Conservation (phyloP, 2,329 filamentous ascomycete species). For the Aureobasidium vineae region DNA sequence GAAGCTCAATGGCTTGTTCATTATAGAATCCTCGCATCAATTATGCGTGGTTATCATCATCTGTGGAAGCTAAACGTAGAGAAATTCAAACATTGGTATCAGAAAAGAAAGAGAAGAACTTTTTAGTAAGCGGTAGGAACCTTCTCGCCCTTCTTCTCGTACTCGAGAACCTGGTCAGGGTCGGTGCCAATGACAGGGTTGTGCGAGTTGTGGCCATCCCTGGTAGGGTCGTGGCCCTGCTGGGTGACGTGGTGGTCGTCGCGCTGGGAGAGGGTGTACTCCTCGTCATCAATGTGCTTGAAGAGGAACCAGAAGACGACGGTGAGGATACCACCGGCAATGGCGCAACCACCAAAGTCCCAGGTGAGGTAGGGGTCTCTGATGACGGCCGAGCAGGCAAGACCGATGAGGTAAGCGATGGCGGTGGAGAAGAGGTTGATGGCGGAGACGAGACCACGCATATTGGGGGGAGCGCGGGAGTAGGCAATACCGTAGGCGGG, state of each 20-base stretch:
- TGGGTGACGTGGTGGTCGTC: conserved; percentile 29
- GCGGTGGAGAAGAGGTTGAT: conserved; percentile 46
- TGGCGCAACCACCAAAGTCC: conserved; percentile 51
- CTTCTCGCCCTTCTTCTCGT: conserved; percentile 28
- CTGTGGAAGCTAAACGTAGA: not conserved
- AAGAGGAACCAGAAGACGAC: conserved; percentile 52
- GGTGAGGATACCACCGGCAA: conserved; percentile 50
- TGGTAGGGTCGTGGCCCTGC: conserved; percentile 23
- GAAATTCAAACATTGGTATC: not conserved
- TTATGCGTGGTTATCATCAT: conserved; percentile 11
- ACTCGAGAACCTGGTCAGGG: conserved; percentile 22
- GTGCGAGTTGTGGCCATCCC: conserved; percentile 27
- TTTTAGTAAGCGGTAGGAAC: not conserved
- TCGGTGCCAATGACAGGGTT: conserved; percentile 27
- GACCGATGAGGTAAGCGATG: conserved; percentile 42
- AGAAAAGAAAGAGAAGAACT: not conserved
- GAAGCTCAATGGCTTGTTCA: conserved; percentile 12
- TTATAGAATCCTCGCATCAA: conserved; percentile 12
- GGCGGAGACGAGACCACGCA: conserved; percentile 46
- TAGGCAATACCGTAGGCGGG: conserved; percentile 50
- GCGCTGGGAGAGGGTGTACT: conserved; percentile 30
- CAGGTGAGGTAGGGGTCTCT: conserved; percentile 51
- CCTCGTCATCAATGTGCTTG: conserved; percentile 41
- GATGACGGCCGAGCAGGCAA: conserved; percentile 37
- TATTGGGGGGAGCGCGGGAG: conserved; percentile 43